Evolutionary conservation across 1,284 basidiomycete genomes (phyloP), one percentile per base, ranked within the genome.

Genomic region (Ustilago vetiveriae): DNA sequence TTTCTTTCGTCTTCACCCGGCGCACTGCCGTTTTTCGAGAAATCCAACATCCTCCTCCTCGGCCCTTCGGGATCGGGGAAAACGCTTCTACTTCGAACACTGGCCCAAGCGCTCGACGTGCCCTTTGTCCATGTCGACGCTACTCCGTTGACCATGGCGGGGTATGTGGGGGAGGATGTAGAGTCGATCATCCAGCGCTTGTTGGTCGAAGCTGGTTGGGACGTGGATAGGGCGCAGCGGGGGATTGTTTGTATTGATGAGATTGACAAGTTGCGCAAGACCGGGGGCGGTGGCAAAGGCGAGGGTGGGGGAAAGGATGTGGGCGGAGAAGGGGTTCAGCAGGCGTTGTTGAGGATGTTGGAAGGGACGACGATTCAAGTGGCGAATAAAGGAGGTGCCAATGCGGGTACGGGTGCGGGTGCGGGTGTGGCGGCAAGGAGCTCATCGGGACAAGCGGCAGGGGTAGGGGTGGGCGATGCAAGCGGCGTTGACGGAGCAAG

Each of bases 291-390:
- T 4, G 89, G 9, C 6, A 16, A 16, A 11, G 32, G 32, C 1
- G 83, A 78, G 71, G 83, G 89, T 4, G 32, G 32, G 16, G 32
- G 90, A 1, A 88, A 92, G 45, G 95, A 98, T 79, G 94, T 98
- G 0, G 90, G 92, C 19, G 94, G 94, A 5, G 94, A 96, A 85
- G 94, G 94, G 30, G 94, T 98, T 3, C 94, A 98, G 77, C 94
- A 97, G 82, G 85, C 92, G 10, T 85, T 98, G 21, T 85, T 98
- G 1, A 87, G 93, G 42, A 90, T 97, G 87, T 89, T 98, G 85
- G 94, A 98, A 84, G 94, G 94, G 2, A 90, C 92, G 0, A 85
- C 89, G 4, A 86, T 98, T 22, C 90, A 89, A 10, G 86, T 97
- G 3, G 81, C 84, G 6, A 60, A 92, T 4, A 64, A 64, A 46